Base-by-base conservation (phyloP, 1,139 yeast genomes). In the Yamadazyma epiphylla region DNA sequence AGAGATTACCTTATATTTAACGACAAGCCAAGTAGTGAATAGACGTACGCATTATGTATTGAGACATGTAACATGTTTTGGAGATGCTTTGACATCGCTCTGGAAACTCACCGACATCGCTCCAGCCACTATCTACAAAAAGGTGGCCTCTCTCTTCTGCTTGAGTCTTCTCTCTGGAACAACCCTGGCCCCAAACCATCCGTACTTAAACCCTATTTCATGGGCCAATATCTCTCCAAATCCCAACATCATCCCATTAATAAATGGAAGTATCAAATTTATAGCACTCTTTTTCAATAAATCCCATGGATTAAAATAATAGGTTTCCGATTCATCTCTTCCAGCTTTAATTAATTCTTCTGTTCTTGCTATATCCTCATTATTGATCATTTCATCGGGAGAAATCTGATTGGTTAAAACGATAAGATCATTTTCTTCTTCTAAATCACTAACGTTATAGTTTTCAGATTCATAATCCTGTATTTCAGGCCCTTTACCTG, bases 191-290 rank as follows among this genome's bases (percentile, higher is more conserved):
- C 91, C 89, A 6, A 70, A 51, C 87, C 94, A 85, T 27, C 84
- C 78, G 62, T 77, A 82, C 33, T 71, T 69, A 64, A 84, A 84
- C 7, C 96, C 95, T 28, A 89, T 63, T 51, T 91, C 97, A 53
- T 89, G 96, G 11, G 97, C 98, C 42, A 86, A 66, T 15, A 91
- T 81, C 60, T 91, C 98, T 1, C 98, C 98, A 55, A 89, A 87
- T 0, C 98, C 98, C 38, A 91, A 72, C 95, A 89, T 89, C 63
- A 91, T 67, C 8, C 98, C 98, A 51, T 91, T 91, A 40, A 91
- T 66, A 49, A 91, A 88, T 3, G 98, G 98, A 29, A 91, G 62
- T 4, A 88, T 56, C 45, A 89, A 59, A 47, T 91, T 89, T 41
- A 91, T 79, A 3, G 88, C 76, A 13, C 81, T 66, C 23, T 70